A percentile compares a stretch with the other conserved stretches of the same genome.
Evolutionary conservation across 768 basidiomycete species (phyloP).

Genomic region (Candolleomyces efflorescens): DNA sequence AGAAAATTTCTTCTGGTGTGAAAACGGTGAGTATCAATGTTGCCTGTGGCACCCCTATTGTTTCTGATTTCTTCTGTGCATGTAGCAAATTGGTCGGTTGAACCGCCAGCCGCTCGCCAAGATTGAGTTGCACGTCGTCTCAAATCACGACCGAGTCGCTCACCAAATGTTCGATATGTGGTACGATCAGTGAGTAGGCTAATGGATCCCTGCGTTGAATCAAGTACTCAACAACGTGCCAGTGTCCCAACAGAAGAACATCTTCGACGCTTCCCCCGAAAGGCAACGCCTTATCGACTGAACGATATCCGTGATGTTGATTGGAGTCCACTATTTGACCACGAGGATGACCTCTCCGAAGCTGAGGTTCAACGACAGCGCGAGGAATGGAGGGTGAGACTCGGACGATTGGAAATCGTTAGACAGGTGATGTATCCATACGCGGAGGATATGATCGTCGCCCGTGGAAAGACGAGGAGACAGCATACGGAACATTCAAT

Average conservation of each 20-base stretch:
- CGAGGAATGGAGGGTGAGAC: conserved; percentile 11
- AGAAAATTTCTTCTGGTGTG: conserved; percentile 54
- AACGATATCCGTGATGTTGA: conserved; percentile 37
- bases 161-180: conserved; percentile 67
- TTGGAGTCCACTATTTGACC: conserved; percentile 23
- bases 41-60: background rate
- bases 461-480: conserved; percentile 7
- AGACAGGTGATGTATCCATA: conserved; percentile 26
- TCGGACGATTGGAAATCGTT: conserved; percentile 19
- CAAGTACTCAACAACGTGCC: background rate
- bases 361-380: background rate
- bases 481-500: conserved; percentile 10
- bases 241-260: conserved; percentile 47
- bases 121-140: conserved; percentile 66
- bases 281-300: conserved; percentile 35
- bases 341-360: background rate
- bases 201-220: background rate
- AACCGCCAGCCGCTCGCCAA: conserved; percentile 45
- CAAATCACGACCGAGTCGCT: conserved; percentile 60
- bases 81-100: conserved; percentile 58
- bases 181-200: conserved; percentile 54
- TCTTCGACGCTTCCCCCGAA: conserved; percentile 43
- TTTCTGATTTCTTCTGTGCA: background rate
- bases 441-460: conserved; percentile 10
- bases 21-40: conserved; percentile 35